Percentiles rank a stretch among this genome's conserved stretches.
Evolutionary conservation across 495 filamentous ascomycete species (phyloP).

Genomic region (Penicillium silybi): DNA sequence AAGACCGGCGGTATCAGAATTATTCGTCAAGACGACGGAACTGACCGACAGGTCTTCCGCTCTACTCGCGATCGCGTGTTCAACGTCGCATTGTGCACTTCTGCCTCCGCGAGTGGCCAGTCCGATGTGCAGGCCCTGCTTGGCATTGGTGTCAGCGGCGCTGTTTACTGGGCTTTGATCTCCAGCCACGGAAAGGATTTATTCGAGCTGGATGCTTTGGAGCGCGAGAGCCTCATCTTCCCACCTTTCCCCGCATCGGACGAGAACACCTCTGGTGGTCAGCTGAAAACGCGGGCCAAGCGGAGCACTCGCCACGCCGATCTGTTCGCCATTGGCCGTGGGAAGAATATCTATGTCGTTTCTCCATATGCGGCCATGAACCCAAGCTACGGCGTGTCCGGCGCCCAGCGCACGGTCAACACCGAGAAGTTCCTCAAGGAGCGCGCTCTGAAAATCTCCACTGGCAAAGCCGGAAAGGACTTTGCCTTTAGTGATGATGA

Average conservation of each 20-base stretch:
- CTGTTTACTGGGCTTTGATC: slow-evolving; percentile 86
- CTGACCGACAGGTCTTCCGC: slow-evolving; percentile 83
- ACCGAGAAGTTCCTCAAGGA: slow-evolving; percentile 82
- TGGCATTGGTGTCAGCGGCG: slow-evolving; percentile 87
- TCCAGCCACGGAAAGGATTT: slow-evolving; percentile 66
- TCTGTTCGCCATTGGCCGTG: slow-evolving; percentile 90
- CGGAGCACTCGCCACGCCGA: slow-evolving; percentile 82
- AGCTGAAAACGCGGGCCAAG: slow-evolving; percentile 92
- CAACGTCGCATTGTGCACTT: slow-evolving; percentile 77
- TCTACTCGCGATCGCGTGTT: slow-evolving; percentile 86
- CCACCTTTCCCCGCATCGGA: slow-evolving; percentile 73
- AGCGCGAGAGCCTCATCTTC: slow-evolving; percentile 75
- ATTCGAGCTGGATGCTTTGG: slow-evolving; percentile 66
- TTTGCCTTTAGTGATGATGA: slow-evolving; percentile 98
- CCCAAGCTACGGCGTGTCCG: slow-evolving; percentile 64
- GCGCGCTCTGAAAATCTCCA: slow-evolving; percentile 84
- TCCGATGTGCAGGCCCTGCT: slow-evolving; percentile 71
- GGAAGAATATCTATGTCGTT: slow-evolving; percentile 91
- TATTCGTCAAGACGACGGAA: slow-evolving; percentile 89
- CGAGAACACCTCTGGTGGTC: slow-evolving; percentile 77
- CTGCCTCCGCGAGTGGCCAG: slow-evolving; percentile 40
- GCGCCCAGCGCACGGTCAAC: slow-evolving; percentile 70
- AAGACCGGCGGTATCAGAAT: slow-evolving; percentile 89
- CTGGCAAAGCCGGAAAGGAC: slow-evolving; percentile 97
- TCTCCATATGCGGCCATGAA: slow-evolving; percentile 73